A percentile compares a stretch with the other conserved stretches of the same genome.
phyloP scores from a whole-genome alignment of 148 eudicot species.

The Vaccinium corymbosum region DNA sequence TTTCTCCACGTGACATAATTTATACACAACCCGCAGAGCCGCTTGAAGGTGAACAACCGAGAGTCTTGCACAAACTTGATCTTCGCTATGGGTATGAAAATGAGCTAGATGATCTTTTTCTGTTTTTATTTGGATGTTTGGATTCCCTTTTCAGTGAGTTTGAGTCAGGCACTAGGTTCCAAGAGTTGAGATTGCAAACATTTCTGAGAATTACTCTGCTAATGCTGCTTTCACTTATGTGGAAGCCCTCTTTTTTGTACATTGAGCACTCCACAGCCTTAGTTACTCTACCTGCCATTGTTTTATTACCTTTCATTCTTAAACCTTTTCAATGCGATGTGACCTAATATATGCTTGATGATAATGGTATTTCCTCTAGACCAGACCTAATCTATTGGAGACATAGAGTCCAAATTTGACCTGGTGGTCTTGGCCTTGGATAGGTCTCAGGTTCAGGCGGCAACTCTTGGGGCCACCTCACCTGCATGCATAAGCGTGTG shows the following conservation, averaged over 20 bases:
- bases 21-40: slow-evolving; percentile 83
- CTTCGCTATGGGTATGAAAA: slow-evolving; percentile 87
- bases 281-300: not conserved
- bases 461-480: too few relatives aligned
- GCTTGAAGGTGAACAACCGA: slow-evolving; percentile 57
- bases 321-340: not conserved
- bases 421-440: too few relatives aligned
- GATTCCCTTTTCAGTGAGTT: not conserved
- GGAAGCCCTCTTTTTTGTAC: not conserved
- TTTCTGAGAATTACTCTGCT: not conserved
- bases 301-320: not conserved
- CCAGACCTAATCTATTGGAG: slow-evolving; percentile 6
- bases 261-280: not conserved
- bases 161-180: not conserved
- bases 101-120: slow-evolving; percentile 6
- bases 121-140: slow-evolving; percentile 1
- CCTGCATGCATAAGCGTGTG: too few relatives aligned
- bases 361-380: not conserved
- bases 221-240: not conserved
- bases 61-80: slow-evolving; percentile 80
- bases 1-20: slow-evolving; percentile 90
- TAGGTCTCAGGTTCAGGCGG: too few relatives aligned
- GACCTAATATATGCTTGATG: slow-evolving; percentile 3
- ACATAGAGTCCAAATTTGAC: not conserved
- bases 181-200: not conserved